Evolutionary conservation across 495 filamentous ascomycete species (phyloP).

Genomic region (Penicillium lividum): DNA sequence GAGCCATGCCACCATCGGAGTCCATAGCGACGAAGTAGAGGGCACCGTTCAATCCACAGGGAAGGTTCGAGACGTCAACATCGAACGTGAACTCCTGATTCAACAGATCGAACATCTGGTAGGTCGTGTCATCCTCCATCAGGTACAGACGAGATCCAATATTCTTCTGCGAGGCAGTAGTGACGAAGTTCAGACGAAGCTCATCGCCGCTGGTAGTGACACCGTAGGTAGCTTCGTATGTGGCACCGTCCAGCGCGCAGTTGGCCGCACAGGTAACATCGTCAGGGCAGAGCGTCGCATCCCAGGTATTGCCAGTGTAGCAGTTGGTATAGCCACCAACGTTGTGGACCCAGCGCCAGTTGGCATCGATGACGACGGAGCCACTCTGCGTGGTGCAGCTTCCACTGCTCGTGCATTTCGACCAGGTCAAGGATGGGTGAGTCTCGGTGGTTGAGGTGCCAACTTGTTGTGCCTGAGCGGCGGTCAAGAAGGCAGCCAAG

Average conservation of each 20-base stretch:
- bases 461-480: slow-evolving; percentile 50
- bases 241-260: slow-evolving; percentile 62
- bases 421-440: slow-evolving; percentile 60
- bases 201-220: slow-evolving; percentile 53
- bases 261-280: slow-evolving; percentile 54
- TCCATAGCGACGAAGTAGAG: slow-evolving; percentile 71
- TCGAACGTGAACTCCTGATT: slow-evolving; percentile 69
- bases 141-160: slow-evolving; percentile 65
- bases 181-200: slow-evolving; percentile 59
- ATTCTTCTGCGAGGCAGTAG: slow-evolving; percentile 16
- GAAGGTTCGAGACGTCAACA: slow-evolving; percentile 63
- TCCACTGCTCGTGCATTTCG: slow-evolving; percentile 51
- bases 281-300: slow-evolving; percentile 54
- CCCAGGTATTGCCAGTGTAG: slow-evolving; percentile 62
- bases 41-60: slow-evolving; percentile 73
- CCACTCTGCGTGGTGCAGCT: slow-evolving; percentile 55
- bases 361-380: slow-evolving; percentile 63
- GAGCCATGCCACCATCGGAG: slow-evolving; percentile 56
- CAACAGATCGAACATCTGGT: slow-evolving; percentile 59
- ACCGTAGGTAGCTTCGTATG: slow-evolving; percentile 59
- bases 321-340: slow-evolving; percentile 58
- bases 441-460: slow-evolving; percentile 47
- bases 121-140: slow-evolving; percentile 53
- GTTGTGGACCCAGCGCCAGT: slow-evolving; percentile 64
- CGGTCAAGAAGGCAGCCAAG: slow-evolving; percentile 26